phyloP scores from a whole-genome alignment of 768 basidiomycete species.

The Cytidiella melzeri region DNA sequence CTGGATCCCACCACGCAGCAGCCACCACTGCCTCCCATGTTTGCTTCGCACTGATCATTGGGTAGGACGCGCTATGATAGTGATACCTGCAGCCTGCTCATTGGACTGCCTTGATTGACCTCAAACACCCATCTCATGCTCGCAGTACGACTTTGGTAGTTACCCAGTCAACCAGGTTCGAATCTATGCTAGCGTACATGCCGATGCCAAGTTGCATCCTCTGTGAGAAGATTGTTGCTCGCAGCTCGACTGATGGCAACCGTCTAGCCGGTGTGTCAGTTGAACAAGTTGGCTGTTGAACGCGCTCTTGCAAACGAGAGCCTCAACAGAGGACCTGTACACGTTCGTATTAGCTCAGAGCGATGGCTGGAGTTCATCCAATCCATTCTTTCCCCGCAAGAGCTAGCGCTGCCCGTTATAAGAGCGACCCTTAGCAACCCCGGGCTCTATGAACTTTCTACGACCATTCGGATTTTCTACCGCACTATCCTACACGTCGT shows the following conservation, averaged over 20 bases:
- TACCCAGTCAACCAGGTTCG: neutral
- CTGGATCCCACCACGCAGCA: no score
- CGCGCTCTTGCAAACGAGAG: no score
- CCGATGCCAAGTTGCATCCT: neutral
- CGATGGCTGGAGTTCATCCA: neutral
- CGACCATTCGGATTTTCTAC: neutral
- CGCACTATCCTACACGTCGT: conserved; percentile 7
- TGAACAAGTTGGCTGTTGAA: neutral
- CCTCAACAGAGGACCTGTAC: neutral
- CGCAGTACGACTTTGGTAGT: neutral
- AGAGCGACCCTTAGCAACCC: conserved; percentile 6
- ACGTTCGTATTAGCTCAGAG: neutral
- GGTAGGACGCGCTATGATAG: neutral
- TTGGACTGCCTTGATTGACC: neutral
- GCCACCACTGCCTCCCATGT: neutral
- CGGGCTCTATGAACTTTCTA: conserved; percentile 8
- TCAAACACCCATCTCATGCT: neutral
- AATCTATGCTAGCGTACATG: neutral
- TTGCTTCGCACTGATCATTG: neutral
- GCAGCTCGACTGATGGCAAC: conserved; percentile 1
- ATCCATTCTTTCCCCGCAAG: neutral
- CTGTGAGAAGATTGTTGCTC: neutral
- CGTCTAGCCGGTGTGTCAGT: neutral
- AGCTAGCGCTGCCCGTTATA: neutral
- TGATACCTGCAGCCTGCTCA: neutral